Base-by-base conservation (phyloP, 148 eudicot species). In the Rhododendron simsii region DNA sequence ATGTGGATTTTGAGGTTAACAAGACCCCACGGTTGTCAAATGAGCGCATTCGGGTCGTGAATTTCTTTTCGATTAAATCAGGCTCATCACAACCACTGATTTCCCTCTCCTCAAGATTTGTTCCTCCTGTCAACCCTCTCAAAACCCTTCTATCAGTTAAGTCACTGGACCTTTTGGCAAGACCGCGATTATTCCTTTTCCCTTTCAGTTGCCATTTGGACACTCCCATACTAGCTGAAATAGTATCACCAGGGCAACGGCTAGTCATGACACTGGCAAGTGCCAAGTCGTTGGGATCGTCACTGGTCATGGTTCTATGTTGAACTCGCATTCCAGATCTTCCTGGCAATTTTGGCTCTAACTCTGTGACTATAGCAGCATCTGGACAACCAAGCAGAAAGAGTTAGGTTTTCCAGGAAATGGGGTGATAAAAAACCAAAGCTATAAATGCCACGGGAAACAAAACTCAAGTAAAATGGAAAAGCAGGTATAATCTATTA, bases 201-300 rank as follows among this genome's bases (percentile, higher is more conserved):
- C 99, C 92, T 90, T 95, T 97, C 88, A 90, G 88, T 87, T 93
- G 91, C 99, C 99, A 97, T 86, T 92, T 93, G 23, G 98, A 95
- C 59, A 92, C 91, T 83, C 90, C 96, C 81, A 87, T 78, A 76
- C 91, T 87, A 74, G 88, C 59, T 63, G 87, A 83, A 51, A 71
- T 88, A 73, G 87, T 92, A 78, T 88, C 93, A 79, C 87, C 82
- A 84, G 82, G 84, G 89, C 28, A 88, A 84, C 88, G 88, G 82
- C 86, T 91, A 87, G 96, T 87, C 81, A 78, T 82, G 37, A 88
- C 91, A 86, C 87, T 90, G 28, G 86, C 51, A 76, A 44, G 88
- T 59, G 86, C 85, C 75, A 78, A 63, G 61, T 92, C 94, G 87
- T 93, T 93, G 67, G 90, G 84, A 39, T 93, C 93, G 55, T 90